Evolutionary conservation across 441 rosid genomes (phyloP), one percentile per base, ranked within the genome.

Genomic region (Gossypium trilobum): DNA sequence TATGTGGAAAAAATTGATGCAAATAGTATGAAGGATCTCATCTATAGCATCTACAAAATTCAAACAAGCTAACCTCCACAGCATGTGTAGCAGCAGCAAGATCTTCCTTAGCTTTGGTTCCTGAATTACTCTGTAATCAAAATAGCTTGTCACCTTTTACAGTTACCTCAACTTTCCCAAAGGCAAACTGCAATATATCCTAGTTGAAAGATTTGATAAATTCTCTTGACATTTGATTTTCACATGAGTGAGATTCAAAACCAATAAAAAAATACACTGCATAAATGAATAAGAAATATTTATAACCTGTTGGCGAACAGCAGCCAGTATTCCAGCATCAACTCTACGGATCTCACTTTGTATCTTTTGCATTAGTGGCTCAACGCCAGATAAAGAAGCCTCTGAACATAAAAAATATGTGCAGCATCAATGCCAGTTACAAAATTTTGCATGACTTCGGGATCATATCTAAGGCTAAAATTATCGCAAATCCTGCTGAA

Each of bases 351-450:
- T 91, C 86, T 95, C 98, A 68, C 91, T 81, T 59, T 90, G 98
- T 79, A 95, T 91, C 89, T 95, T 95, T 75, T 93, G 97, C 98
- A 95, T 95, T 52, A 95, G 88, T 7, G 97, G 99, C 88, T 93
- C 98, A 56, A 95, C 94, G 19, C 97, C 99, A 81, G 98, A 87
- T 58, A 93, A 86, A 17, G 98, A 95, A 75, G 97, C 94, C 88
- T 95, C 98, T 93, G 97, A n/a, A 81, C 57, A 78, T 58, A 55
- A 81, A 70, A 56, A 78, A 57, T 73, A 14, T 56, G 67, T 17
- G 48, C 63, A 67, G 55, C 64, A 52, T 56, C 58, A 75, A 75
- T 58, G 51, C 56, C n/a, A 42, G 65, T 17, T 2, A 16, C 9
- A 22, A 13, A 59, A 67, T 8, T 33, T 29, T 48, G 48, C 69